Evolutionary conservation across 2,329 filamentous ascomycete species (phyloP).

Genomic region (Sphaerulina musiva): DNA sequence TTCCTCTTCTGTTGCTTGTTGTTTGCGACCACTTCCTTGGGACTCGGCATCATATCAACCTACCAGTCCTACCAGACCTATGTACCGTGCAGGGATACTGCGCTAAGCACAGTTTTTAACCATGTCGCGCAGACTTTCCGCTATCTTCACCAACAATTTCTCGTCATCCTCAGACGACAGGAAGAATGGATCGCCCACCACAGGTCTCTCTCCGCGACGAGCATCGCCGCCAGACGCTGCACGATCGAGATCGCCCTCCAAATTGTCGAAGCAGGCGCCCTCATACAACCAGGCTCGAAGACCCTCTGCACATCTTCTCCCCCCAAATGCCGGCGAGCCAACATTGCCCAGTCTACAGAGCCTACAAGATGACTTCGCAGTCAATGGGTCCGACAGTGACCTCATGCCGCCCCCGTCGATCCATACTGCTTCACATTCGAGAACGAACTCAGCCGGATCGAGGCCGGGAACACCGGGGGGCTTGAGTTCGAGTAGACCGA

Average conservation of each 20-base stretch:
- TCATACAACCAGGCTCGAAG: constrained; percentile 15
- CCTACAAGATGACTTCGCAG: constrained; percentile 17
- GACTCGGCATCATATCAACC: not conserved
- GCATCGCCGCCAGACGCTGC: constrained; percentile 14
- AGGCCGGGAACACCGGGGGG: constrained; percentile 20
- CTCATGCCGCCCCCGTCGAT: constrained; percentile 20
- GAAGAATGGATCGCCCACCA: constrained; percentile 10
- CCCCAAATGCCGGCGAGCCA: constrained; percentile 8
- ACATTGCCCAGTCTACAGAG: constrained; percentile 23
- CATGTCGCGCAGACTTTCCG: constrained; percentile 22
- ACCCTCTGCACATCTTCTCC: constrained; percentile 17
- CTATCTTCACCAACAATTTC: constrained; percentile 19
- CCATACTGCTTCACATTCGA: constrained; percentile 15
- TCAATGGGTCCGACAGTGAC: constrained; percentile 6
- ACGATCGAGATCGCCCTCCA: constrained; percentile 19
- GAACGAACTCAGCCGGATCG: constrained; percentile 19
- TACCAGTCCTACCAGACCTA: not conserved
- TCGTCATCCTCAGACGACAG: constrained; percentile 14
- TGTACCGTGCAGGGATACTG: not conserved
- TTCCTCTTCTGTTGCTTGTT: not conserved
- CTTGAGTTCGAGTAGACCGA: constrained; percentile 20
- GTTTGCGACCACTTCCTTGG: not conserved
- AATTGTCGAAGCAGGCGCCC: constrained; percentile 22
- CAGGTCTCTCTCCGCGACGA: constrained; percentile 15
- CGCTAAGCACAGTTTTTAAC: not conserved